These are phyloP conservation scores for Pachysolen tannophilus DNA, from an alignment of 805 yeast genomes.

Conservation along the genomic window DNA sequence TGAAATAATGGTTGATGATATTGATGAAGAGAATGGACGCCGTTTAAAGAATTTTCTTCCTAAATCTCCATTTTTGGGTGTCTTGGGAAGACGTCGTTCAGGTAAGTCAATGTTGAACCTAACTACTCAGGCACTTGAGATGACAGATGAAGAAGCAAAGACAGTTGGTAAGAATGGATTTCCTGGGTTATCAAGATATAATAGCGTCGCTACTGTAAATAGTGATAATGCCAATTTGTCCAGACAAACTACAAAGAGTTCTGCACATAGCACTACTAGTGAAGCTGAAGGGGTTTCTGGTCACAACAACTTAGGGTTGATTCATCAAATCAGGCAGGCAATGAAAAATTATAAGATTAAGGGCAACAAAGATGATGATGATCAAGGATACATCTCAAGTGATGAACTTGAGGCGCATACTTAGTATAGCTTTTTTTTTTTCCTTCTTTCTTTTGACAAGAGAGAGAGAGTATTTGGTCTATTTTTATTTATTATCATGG, in stretches of 20 bases:
- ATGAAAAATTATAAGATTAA: constrained; percentile 26
- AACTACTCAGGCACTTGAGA: constrained; percentile 59
- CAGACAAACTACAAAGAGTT: constrained; percentile 12
- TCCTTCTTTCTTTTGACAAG: too few relatives aligned
- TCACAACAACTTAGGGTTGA: constrained; percentile 22
- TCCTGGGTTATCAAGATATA: constrained; percentile 24
- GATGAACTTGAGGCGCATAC: constrained; percentile 53
- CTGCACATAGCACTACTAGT: constrained; percentile 2
- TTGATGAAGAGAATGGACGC: constrained; percentile 25
- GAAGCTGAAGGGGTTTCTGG: constrained; percentile 10
- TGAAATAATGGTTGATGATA: too few relatives aligned
- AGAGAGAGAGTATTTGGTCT: too few relatives aligned
- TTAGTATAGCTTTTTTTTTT: too few relatives aligned
- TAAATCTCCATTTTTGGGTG: constrained; percentile 40
- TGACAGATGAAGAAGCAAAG: constrained; percentile 52
- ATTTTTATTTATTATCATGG: too few relatives aligned
- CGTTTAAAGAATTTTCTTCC: constrained; percentile 36
- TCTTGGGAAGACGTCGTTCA: constrained; percentile 56
- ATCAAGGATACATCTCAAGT: constrained; percentile 36
- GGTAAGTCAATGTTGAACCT: constrained; percentile 66
- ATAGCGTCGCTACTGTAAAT: constrained; percentile 5
- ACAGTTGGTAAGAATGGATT: constrained; percentile 15
- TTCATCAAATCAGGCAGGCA: constrained; percentile 34
- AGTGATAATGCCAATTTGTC: constrained; percentile 4
- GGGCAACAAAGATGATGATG: too few relatives aligned